phyloP scores from a whole-genome alignment of 345 rosid genomes.

The Melaleuca alternifolia region DNA sequence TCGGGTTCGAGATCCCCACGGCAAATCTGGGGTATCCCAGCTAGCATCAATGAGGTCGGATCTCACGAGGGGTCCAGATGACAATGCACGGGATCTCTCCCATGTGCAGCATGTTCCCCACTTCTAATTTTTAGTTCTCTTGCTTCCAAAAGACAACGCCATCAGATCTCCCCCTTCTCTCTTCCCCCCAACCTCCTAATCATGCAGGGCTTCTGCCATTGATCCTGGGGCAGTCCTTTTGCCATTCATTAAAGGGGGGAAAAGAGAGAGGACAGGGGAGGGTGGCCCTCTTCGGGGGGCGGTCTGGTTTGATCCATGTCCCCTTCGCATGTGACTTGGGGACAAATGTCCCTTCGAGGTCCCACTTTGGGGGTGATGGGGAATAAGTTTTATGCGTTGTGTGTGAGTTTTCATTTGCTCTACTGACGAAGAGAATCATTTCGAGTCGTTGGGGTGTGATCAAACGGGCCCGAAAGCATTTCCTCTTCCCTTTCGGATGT shows the following conservation, averaged over 20 bases:
- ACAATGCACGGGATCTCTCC: conserved; percentile 1
- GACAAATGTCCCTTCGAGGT: not conserved
- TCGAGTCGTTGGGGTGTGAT: not conserved
- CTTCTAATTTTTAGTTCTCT: not conserved
- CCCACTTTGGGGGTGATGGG: not conserved
- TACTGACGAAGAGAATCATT: not conserved
- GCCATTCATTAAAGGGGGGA: not conserved
- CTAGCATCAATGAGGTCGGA: not conserved
- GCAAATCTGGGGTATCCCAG: not conserved
- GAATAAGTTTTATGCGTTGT: too few species aligned
- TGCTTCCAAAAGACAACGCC: not conserved
- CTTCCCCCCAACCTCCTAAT: not conserved
- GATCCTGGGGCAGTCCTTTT: not conserved
- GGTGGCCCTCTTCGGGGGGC: not conserved
- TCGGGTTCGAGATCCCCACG: not conserved
- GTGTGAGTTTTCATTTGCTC: not conserved
- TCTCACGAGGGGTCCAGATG: not conserved
- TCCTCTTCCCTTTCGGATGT: not conserved
- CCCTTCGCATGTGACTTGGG: not conserved
- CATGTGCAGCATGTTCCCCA: conserved; percentile 17
- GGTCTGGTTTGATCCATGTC: not conserved
- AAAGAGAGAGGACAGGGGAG: not conserved
- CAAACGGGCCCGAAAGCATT: not conserved
- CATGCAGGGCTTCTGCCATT: not conserved
- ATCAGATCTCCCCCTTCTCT: not conserved